Evolutionary conservation across 306 rosid species (phyloP).

Genomic region (Macrotyloma uniflorum): DNA sequence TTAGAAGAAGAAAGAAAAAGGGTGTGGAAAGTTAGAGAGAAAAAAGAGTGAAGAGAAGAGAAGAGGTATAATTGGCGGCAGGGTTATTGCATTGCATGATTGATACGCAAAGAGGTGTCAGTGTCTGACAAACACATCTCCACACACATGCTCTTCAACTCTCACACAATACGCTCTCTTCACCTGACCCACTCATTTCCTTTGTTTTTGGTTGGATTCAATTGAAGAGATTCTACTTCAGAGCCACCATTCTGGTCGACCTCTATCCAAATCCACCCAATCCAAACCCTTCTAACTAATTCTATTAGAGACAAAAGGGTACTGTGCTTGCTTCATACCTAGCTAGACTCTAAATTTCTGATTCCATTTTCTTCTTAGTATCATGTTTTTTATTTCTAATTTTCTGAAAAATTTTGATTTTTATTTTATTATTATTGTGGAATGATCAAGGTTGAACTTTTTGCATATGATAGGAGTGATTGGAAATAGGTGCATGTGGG

Average conservation of each 20-base stretch:
- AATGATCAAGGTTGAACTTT: neutral
- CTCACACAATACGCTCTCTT: neutral
- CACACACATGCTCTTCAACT: constrained; percentile 50
- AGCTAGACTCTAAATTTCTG: neutral
- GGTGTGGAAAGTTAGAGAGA: neutral
- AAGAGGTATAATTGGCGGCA: constrained; percentile 42
- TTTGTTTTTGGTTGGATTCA: constrained; percentile 26
- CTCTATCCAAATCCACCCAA: neutral
- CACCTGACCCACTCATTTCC: constrained; percentile 40
- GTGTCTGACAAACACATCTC: constrained; percentile 52
- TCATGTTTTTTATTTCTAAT: neutral
- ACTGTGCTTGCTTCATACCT: neutral
- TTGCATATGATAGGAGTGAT: neutral
- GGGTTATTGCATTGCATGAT: constrained; percentile 45
- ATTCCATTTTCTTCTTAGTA: neutral
- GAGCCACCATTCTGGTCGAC: neutral
- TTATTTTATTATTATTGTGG: neutral
- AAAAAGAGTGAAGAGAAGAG: neutral
- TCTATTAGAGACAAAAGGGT: constrained; percentile 15
- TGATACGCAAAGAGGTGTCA: constrained; percentile 60
- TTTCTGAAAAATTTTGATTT: neutral
- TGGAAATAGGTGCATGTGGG: constrained; percentile 61
- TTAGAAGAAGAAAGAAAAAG: neutral
- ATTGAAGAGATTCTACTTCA: neutral
- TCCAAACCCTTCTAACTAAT: neutral